A percentile compares a stretch with the other conserved stretches of the same genome.
Evolutionary conservation across 208 protist genomes (phyloP).

Genomic region (Wallacemonas sp.): DNA sequence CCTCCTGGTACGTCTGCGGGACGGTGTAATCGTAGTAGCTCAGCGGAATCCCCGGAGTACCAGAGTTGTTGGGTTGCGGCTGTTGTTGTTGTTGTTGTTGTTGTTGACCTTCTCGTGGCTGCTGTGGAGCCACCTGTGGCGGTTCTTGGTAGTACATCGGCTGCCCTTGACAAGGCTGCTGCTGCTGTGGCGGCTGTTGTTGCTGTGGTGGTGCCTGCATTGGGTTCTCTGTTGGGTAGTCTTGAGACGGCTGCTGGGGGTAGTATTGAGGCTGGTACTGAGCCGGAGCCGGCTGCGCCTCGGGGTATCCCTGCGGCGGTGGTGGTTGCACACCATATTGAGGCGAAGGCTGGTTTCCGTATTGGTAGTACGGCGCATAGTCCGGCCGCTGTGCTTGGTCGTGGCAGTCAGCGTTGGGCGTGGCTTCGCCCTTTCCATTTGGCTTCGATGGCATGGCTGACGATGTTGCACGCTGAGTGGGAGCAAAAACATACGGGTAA

Average conservation of each 20-base stretch:
- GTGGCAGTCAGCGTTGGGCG: no score
- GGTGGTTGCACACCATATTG: not conserved
- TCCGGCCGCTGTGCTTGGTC: no score
- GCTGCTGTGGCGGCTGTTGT: constrained; percentile 16
- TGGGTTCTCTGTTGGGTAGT: constrained; percentile 16
- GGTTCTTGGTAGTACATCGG: not conserved
- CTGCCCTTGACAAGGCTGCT: constrained; percentile 1
- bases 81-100: no score
- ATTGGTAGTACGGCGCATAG: constrained; percentile 18
- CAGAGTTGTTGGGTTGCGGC: not conserved
- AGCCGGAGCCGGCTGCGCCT: constrained; percentile 6
- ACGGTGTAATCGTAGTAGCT: constrained; percentile 29
- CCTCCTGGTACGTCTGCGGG: constrained; percentile 28
- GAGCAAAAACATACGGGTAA: no score
- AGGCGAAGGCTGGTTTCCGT: constrained; percentile 3
- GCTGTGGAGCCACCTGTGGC: constrained; percentile 7
- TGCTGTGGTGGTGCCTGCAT: constrained; percentile 2
- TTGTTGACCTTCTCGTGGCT: no score
- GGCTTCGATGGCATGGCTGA: no score
- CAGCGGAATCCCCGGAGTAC: not conserved
- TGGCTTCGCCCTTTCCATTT: no score
- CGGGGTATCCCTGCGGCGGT: not conserved
- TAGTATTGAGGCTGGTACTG: not conserved
- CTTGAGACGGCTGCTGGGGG: not conserved
- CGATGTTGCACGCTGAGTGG: no score